Percentiles rank a stretch among this genome's conserved stretches.
Conservation (phyloP, 2,329 filamentous ascomycete species). For the Hymenoscyphus repandus region DNA sequence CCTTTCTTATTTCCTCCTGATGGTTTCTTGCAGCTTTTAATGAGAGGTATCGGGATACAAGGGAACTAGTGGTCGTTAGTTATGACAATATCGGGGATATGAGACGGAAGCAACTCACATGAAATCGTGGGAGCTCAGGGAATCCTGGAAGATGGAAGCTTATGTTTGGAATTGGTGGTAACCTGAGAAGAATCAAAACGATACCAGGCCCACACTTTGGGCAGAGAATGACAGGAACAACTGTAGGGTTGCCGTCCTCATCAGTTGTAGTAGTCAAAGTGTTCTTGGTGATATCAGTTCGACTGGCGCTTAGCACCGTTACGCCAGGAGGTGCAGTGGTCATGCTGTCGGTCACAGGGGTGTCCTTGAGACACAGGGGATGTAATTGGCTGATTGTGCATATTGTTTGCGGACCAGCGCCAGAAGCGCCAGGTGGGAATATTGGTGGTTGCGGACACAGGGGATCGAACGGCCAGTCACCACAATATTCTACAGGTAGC, state of each 20-base stretch:
- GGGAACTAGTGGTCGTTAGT: neutral
- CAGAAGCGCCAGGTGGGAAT: neutral
- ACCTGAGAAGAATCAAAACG: neutral
- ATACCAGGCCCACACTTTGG: neutral
- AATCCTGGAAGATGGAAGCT: conserved; percentile 1
- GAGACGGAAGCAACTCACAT: neutral
- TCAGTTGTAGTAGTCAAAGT: conserved; percentile 3
- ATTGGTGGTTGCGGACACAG: neutral
- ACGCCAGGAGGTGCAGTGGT: neutral
- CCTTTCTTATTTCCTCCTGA: neutral
- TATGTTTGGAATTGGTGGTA: conserved; percentile 2
- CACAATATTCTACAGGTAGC: neutral
- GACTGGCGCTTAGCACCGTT: neutral
- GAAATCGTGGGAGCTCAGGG: neutral
- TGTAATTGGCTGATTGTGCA: neutral
- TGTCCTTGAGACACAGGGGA: neutral
- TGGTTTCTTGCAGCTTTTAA: conserved; percentile 2
- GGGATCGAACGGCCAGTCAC: neutral
- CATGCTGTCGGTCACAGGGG: neutral
- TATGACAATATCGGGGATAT: neutral
- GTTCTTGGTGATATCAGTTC: neutral
- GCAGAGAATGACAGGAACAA: neutral
- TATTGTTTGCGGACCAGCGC: neutral
- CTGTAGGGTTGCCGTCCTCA: neutral
- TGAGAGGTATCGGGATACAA: conserved; percentile 1